Base-by-base conservation (phyloP, 1,284 basidiomycete species). In the Lignosus rhinocerotis region DNA sequence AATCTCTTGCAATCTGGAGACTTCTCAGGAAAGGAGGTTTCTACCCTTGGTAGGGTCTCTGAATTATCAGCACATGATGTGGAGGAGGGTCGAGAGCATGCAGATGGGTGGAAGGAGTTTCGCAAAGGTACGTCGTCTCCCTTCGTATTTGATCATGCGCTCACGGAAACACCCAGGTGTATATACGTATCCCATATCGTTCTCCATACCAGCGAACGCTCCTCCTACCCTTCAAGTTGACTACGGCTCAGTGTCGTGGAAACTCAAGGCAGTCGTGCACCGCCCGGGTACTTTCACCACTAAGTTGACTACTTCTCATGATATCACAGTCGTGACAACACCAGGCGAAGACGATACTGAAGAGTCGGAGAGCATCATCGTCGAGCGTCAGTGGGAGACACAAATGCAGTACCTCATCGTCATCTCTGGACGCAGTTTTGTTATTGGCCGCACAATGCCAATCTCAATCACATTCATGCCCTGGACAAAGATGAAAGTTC, bases 141-240 rank as follows among this genome's bases (percentile, higher is more conserved):
- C 12, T n/a, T 34, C 33, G 19, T 14, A 36, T 30, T 48, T 8
- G 14, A 17, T 12, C 30, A 19, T 48, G 10, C 56, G 34, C 36
- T 42, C 50, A 42, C 36, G 25, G 53, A 53, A 25, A 46, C 30
- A 55, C 4, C 17, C 67, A 92, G 93, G 94, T 17, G 89, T 87
- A 6, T 98, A 98, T 73, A 94, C 90, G 42, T 99, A 95, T 72
- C 95, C 96, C 1, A 92, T 99, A 67, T 92, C 92, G 17, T 93
- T 98, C 72, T 80, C 88, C 4, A 86, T 99, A 50, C 94, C 96
- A 0, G 80, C 86, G 3, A 83, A 85, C 59, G 82, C 91, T 3
- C 94, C 95, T 3, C 93, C 96, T 0, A 88, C 88, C 0, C 78
- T 97, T 58, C 81, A 83, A 52, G 89, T 88, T 63, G 85, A 91